Evolutionary conservation across 2,329 filamentous ascomycete genomes (phyloP).

Genomic region (Colletotrichum orchidophilum): DNA sequence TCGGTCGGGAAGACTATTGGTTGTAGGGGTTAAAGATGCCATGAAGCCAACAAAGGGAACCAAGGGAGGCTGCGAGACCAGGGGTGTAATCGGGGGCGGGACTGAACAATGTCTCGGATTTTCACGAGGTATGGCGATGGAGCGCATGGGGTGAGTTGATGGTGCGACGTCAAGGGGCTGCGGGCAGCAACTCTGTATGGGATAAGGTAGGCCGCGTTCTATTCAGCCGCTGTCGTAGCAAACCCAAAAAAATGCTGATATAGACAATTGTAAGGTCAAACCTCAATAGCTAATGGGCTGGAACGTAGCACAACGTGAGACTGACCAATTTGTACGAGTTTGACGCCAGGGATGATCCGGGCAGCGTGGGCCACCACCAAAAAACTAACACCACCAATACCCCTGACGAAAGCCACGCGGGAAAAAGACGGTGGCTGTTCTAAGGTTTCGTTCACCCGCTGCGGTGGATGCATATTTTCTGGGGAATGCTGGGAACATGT

Average conservation of each 20-base stretch:
- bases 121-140: background rate
- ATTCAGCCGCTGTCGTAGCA: background rate
- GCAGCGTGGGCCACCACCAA: background rate
- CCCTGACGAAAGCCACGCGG: background rate
- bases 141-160: background rate
- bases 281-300: too few relatives aligned
- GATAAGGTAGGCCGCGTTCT: background rate
- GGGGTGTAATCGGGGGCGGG: constrained; percentile 46
- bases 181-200: too few relatives aligned
- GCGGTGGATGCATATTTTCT: background rate
- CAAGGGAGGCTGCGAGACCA: constrained; percentile 48
- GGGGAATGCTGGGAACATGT: constrained; percentile 1
- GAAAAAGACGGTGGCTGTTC: background rate
- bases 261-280: background rate
- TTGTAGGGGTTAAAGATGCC: constrained; percentile 53
- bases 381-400: background rate
- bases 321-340: background rate
- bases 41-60: constrained; percentile 51
- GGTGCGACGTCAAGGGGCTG: background rate
- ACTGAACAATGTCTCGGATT: constrained; percentile 34
- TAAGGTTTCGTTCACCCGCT: background rate
- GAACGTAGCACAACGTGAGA: constrained; percentile 7
- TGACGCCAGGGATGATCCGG: background rate
- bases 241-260: background rate
- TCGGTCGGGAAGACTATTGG: constrained; percentile 50